Evolutionary conservation across 345 rosid species (phyloP).

Genomic region (Dimocarpus longan): DNA sequence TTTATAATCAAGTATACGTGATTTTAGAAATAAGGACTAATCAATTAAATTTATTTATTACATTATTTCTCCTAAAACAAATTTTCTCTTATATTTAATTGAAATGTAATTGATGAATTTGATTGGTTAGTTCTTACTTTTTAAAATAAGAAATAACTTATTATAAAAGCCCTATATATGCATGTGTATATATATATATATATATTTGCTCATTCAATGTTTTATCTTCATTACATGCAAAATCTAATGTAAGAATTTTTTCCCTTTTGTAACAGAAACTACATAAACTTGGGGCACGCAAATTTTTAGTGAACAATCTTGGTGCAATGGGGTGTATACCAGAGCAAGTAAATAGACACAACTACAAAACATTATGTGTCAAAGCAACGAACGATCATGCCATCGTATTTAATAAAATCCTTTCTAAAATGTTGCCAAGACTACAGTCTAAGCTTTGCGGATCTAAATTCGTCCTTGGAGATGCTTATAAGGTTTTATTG

Average conservation of each 20-base stretch:
- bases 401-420: not conserved
- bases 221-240: not conserved
- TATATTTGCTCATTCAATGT: not conserved
- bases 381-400: not conserved
- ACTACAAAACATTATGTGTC: not conserved
- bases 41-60: too few relatives aligned
- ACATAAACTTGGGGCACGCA: conserved; percentile 12
- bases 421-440: not conserved
- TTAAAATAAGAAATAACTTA: too few relatives aligned
- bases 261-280: not conserved
- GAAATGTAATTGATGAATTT: too few relatives aligned
- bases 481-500: conserved; percentile 1
- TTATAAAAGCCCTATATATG: too few relatives aligned
- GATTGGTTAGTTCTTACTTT: too few relatives aligned
- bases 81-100: too few relatives aligned
- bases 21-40: too few relatives aligned
- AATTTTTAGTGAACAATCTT: conserved; percentile 13
- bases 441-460: not conserved
- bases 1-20: too few relatives aligned
- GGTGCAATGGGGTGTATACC: conserved; percentile 11
- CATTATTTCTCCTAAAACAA: too few relatives aligned
- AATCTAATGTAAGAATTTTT: too few relatives aligned
- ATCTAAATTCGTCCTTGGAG: conserved; percentile 3
- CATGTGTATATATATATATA: too few relatives aligned
- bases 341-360: not conserved